Evolutionary conservation across 2,329 filamentous ascomycete species (phyloP), one percentile per base, ranked within the genome.

Genomic region (Myriangium duriaei): DNA sequence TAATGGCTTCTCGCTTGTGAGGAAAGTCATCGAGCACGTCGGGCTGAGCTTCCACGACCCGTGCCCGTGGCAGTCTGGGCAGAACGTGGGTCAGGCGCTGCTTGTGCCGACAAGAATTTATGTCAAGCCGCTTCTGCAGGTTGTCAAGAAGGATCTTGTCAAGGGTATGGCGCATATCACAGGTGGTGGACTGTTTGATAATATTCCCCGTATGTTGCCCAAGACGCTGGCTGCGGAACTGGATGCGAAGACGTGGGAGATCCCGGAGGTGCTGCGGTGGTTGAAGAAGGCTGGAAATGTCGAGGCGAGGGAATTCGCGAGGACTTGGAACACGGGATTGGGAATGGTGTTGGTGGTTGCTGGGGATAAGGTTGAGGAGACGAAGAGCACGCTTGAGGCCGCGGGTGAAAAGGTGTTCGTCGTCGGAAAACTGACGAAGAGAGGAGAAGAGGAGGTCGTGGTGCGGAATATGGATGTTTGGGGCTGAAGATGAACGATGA

Each of bases 81-180:
- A 63, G 17, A 73, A 67, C 1, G 65, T 93, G 15, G 91, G 91
- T 44, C 70, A 76, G 36, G 80, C 76, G 47, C 73, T 98, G 24
- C 72, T 98, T 42, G 86, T 81, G 2, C 91, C 91, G 0, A 98
- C 91, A 1, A 74, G 80, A 48, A 95, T 98, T 57, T 98, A 98
- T 61, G 91, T 96, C 51, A 81, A 81, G 57, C 49, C 53, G 13
- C 48, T 59, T 1, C 72, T 96, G 7, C 71, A 76, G 34, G 72
- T 81, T 1, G 56, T 66, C 4, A 62, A 72, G 33, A 67, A 71
- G 46, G 63, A 69, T 7, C 65, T 85, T 29, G 69, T 96, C 58
- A 93, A 94, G 65, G 91, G 91, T 37, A 81, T 96, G 59, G 82
- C 91, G 9, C 91, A 98, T 63, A 96, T 98, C 63, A 98, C 91